Percentiles rank a stretch among this genome's conserved stretches.
Evolutionary conservation across 305 asterid species (phyloP).

Genomic region (Galium porrigens): DNA sequence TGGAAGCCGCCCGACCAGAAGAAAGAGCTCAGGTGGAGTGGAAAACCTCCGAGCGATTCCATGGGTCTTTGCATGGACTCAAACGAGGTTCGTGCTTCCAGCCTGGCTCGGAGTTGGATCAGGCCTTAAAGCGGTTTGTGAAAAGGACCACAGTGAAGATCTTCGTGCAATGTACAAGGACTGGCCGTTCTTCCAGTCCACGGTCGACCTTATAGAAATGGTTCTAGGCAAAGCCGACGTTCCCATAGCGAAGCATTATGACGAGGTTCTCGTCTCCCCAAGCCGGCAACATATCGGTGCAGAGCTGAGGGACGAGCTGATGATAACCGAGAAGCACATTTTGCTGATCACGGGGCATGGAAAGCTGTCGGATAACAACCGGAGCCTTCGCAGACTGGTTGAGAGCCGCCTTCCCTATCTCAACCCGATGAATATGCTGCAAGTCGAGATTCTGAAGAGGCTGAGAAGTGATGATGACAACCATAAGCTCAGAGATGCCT

Average conservation of each 20-base stretch:
- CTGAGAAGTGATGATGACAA: constrained; percentile 60
- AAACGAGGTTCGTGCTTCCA: constrained; percentile 81
- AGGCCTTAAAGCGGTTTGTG: constrained; percentile 64
- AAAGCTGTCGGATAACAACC: constrained; percentile 59
- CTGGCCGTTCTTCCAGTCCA: constrained; percentile 89
- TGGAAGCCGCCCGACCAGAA: constrained; percentile 80
- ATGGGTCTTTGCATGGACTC: constrained; percentile 97
- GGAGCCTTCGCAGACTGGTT: constrained; percentile 53
- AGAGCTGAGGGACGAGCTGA: constrained; percentile 60
- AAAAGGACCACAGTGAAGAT: constrained; percentile 61
- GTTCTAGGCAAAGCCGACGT: constrained; percentile 77
- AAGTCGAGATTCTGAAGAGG: constrained; percentile 84
- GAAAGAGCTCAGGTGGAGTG: constrained; percentile 57
- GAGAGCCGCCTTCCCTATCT: constrained; percentile 92
- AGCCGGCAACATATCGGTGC: constrained; percentile 54
- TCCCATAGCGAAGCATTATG: constrained; percentile 73
- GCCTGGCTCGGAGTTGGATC: constrained; percentile 98
- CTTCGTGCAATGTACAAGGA: constrained; percentile 75
- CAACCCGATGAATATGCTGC: constrained; percentile 84
- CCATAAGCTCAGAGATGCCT: constrained; percentile 62
- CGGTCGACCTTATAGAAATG: constrained; percentile 83
- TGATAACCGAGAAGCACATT: constrained; percentile 53
- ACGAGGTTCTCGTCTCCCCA: constrained; percentile 69
- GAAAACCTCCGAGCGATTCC: constrained; percentile 85
- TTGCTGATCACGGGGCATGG: constrained; percentile 68